Evolutionary conservation across 2,329 filamentous ascomycete species (phyloP).

Genomic region (Gyromitra esculenta): DNA sequence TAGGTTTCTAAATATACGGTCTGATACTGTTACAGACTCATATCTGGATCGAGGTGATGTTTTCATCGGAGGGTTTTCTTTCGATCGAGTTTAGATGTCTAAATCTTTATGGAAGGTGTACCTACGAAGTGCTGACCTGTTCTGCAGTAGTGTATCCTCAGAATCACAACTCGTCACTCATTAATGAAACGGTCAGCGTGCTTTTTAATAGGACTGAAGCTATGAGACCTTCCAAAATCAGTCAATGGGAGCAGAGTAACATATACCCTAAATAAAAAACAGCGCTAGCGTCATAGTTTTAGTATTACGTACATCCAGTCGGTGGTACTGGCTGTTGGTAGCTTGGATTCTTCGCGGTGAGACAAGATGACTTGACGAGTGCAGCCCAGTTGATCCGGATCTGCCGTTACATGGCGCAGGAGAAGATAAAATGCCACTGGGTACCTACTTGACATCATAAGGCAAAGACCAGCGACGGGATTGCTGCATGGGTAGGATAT

Average conservation of each 20-base stretch:
- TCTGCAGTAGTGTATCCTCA: slow-evolving; percentile 22
- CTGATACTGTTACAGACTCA: not conserved
- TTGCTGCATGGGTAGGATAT: slow-evolving; percentile 7
- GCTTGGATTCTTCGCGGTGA: slow-evolving; percentile 2
- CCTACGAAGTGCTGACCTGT: slow-evolving; percentile 5
- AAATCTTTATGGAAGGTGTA: not conserved
- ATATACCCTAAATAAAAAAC: not conserved
- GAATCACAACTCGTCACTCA: slow-evolving; percentile 47
- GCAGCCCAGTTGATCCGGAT: not conserved
- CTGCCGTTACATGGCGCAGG: not conserved
- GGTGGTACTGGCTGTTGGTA: not conserved
- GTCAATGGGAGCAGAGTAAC: not conserved
- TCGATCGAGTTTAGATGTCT: not conserved
- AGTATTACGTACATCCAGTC: not conserved
- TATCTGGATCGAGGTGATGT: not conserved
- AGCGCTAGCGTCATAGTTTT: not conserved
- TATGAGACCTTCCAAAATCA: slow-evolving; percentile 4
- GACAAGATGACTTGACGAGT: not conserved
- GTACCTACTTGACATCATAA: not conserved
- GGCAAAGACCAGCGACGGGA: not conserved
- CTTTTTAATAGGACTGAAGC: not conserved
- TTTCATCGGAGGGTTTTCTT: slow-evolving; percentile 16
- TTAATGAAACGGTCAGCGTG: slow-evolving; percentile 9
- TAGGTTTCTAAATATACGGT: slow-evolving; percentile 22
- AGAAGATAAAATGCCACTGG: not conserved